Percentiles rank a stretch among this genome's conserved stretches.
Conservation (phyloP, 2,329 filamentous ascomycete genomes). For the Fusarium hostae region DNA sequence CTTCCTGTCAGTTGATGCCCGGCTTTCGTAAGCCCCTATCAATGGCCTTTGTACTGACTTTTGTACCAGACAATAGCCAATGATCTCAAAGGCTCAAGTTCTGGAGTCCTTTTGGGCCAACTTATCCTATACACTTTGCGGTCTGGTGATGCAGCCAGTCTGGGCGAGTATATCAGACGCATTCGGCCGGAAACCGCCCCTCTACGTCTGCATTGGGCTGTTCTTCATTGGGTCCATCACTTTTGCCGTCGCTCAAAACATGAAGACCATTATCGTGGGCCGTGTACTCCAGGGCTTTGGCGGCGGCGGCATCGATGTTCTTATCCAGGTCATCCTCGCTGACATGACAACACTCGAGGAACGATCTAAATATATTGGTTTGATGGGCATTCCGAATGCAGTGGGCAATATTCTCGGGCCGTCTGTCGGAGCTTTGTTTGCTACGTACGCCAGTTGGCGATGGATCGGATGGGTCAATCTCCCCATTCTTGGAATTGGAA, state of each 20-base stretch:
- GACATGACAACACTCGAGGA: conserved; percentile 17
- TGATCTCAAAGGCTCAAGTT: conserved; percentile 11
- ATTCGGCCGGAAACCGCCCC: conserved; percentile 13
- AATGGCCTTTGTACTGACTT: background rate
- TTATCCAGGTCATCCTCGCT: conserved; percentile 10
- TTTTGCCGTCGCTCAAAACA: conserved; percentile 14
- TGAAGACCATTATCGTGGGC: conserved; percentile 11
- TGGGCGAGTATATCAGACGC: conserved; percentile 24
- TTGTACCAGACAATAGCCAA: conserved; percentile 9
- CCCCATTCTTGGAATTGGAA: conserved; percentile 6
- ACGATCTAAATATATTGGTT: background rate
- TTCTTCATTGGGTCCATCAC: conserved; percentile 10
- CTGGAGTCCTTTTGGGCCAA: conserved; percentile 21
- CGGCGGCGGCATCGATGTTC: conserved; percentile 14
- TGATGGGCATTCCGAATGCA: conserved; percentile 16
- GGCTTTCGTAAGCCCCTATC: background rate
- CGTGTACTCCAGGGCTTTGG: conserved; percentile 19
- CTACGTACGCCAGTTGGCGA: conserved; percentile 13
- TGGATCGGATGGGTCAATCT: conserved; percentile 24
- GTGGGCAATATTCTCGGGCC: conserved; percentile 12
- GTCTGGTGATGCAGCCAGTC: conserved; percentile 16
- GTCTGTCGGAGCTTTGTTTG: background rate
- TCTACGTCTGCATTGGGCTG: conserved; percentile 2
- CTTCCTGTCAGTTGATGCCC: background rate
- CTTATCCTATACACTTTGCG: conserved; percentile 12